Base-by-base conservation (phyloP, 805 yeast species). In the Starmerella stellata region DNA sequence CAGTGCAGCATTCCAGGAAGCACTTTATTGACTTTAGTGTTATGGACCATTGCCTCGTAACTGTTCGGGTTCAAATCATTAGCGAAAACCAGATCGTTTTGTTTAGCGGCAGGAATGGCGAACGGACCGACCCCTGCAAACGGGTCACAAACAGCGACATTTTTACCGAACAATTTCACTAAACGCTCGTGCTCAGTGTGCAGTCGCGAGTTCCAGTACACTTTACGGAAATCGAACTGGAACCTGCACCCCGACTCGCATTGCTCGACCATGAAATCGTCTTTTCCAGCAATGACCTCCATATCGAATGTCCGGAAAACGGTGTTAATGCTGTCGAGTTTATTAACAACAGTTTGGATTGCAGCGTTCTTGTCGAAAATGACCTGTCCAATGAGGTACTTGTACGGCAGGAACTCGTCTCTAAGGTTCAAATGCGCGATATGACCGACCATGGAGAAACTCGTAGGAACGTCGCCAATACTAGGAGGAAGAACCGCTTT, bases 41-140 rank as follows among this genome's bases (percentile, higher is more conserved):
- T 90, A 23, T 67, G 66, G 29, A 61, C 55, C 60, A 90, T 66
- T 51, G 78, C 77, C 46, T 72, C 70, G 58, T 62, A 79, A 42
- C 93, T 75, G 43, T 77, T 79, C 0, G 95, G 96, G 52, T 90
- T 90, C 55, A 90, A 64, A 56, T 90, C 99, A 55, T 85, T 90
- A 9, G 95, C 95, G 49, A 90, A 64, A 0, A 81, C 93, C 38
- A 85, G 55, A 9, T 75, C 78, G 14, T 69, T 69, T 44, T 77
- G 80, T 56, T 78, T 82, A 13, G 85, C 96, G 1, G 95, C 93
- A 0, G 99, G 99, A 1, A 90, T 72, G 1, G 93, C 87, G 62
- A 92, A 90, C 4, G 99, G 99, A 0, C 99, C 99, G 2, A 90
- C 96, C 35, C 99, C 99, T 1, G 95, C 96, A 72, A 92, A 80